Evolutionary conservation across 345 rosid genomes (phyloP).

Genomic region (Euphorbia lathyris): DNA sequence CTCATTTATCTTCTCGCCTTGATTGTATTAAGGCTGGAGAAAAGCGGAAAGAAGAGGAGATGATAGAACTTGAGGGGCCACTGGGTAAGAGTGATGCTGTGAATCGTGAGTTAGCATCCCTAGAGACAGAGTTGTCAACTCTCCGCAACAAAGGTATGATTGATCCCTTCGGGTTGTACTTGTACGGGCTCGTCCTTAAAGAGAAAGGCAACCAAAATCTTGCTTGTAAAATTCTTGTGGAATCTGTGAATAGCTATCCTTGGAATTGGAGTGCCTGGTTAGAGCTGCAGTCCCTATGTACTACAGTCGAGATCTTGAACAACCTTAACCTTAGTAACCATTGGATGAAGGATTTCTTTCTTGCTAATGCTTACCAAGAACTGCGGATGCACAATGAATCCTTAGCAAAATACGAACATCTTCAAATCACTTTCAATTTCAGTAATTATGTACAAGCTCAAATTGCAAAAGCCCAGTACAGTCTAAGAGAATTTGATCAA

Average conservation of each 20-base stretch:
- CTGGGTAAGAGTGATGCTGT: slow-evolving; percentile 72
- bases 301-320: slow-evolving; percentile 63
- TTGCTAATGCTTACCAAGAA: slow-evolving; percentile 79
- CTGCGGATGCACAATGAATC: slow-evolving; percentile 87
- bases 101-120: slow-evolving; percentile 67
- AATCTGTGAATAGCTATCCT: slow-evolving; percentile 90
- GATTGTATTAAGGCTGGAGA: slow-evolving; percentile 74
- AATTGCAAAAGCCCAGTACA: slow-evolving; percentile 86
- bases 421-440: slow-evolving; percentile 68
- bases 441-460: slow-evolving; percentile 94
- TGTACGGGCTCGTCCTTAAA: slow-evolving; percentile 88
- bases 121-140: slow-evolving; percentile 77
- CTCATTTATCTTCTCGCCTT: not conserved
- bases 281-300: slow-evolving; percentile 80
- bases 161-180: slow-evolving; percentile 82
- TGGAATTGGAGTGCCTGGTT: slow-evolving; percentile 99
- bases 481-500: slow-evolving; percentile 89
- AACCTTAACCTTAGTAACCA: slow-evolving; percentile 72
- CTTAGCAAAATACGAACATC: slow-evolving; percentile 62
- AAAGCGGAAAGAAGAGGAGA: slow-evolving; percentile 95
- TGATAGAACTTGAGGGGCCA: slow-evolving; percentile 85
- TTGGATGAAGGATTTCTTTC: slow-evolving; percentile 98
- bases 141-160: slow-evolving; percentile 65
- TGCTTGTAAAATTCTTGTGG: slow-evolving; percentile 69
- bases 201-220: slow-evolving; percentile 77